Evolutionary conservation across 73 alveolate genomes (phyloP), one percentile per base, ranked within the genome.

Genomic region (Uronychia setigera): DNA sequence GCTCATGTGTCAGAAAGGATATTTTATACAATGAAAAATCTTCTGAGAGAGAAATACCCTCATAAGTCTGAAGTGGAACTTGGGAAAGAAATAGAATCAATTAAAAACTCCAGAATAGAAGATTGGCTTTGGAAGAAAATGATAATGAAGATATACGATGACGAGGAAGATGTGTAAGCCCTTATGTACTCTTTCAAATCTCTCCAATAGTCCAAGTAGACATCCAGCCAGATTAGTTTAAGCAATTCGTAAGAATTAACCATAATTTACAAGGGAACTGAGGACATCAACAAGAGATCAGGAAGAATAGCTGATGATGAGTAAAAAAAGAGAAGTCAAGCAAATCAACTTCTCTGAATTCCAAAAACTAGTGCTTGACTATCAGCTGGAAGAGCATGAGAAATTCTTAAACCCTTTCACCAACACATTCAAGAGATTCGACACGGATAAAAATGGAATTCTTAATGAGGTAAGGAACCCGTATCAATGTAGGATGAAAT

Each of bases 1-100:
- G 88, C 87, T 81, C 91, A 95, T 35, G 93, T 94, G 60, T 94
- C 90, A 84, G 97, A 96, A 76, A 94, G 96, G 35, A 83, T 96
- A 1, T 75, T 87, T 34, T 93, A 94, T 46, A 83, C 88, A 74
- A 81, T 96, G 74, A 96, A 94, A 82, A 82, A 85, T 46, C 83
- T 86, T 78, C 80, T 92, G n/a, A 93, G 95, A 93, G 94, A 93
- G 78, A 94, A 91, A 83, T 80, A 92, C 77, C 98, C 93, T 32
- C 86, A 84, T 32, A 94, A 88, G 94, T 79, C 95, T 27, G 93
- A 91, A 79, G 96, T 87, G 76, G 97, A 92, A 80, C 81, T 96
- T 57, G 85, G 89, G 85, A 78, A 93, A 84, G 90, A 85, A 83
- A 59, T 82, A 80, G 92, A 88, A 59, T 33, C 29, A 31, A 88